phyloP scores from a whole-genome alignment of 2,329 filamentous ascomycete species.

The Xylaria sp. region DNA sequence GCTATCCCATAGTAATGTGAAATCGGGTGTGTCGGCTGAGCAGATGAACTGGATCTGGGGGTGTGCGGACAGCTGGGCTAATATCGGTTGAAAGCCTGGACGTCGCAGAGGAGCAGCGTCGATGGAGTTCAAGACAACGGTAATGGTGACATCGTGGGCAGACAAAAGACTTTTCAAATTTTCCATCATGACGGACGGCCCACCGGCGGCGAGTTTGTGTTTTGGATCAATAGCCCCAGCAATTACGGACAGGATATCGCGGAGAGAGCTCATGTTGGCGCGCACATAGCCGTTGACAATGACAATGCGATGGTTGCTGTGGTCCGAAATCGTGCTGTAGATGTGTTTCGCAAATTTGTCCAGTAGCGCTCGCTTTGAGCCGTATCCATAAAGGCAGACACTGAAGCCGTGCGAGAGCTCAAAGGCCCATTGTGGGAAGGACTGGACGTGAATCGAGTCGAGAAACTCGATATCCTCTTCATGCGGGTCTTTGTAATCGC shows the following conservation, averaged over 20 bases:
- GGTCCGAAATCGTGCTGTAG: slow-evolving; percentile 58
- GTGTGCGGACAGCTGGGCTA: slow-evolving; percentile 81
- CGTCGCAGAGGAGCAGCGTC: slow-evolving; percentile 83
- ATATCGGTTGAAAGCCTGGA: slow-evolving; percentile 73
- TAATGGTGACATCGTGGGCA: slow-evolving; percentile 63
- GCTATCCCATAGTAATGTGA: slow-evolving; percentile 89
- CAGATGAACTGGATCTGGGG: slow-evolving; percentile 77
- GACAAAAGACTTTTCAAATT: slow-evolving; percentile 72
- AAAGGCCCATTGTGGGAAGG: slow-evolving; percentile 92
- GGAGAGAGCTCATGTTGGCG: slow-evolving; percentile 66
- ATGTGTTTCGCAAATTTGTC: slow-evolving; percentile 79
- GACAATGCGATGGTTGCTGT: slow-evolving; percentile 71
- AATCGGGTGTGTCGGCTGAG: slow-evolving; percentile 89
- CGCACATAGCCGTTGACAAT: slow-evolving; percentile 87
- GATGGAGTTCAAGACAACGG: slow-evolving; percentile 85
- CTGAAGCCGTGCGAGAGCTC: slow-evolving; percentile 89
- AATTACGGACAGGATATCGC: slow-evolving; percentile 77
- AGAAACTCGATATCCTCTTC: slow-evolving; percentile 76
- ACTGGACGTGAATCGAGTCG: slow-evolving; percentile 78
- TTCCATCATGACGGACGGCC: slow-evolving; percentile 75
- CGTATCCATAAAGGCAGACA: slow-evolving; percentile 91
- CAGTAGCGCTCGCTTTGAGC: slow-evolving; percentile 83
- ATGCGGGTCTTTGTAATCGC: slow-evolving; percentile 75
- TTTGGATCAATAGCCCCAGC: slow-evolving; percentile 68
- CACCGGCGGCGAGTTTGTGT: slow-evolving; percentile 66